These are phyloP conservation scores for Aeschynomene evenia DNA, from an alignment of 306 rosid species.

Conservation along the genomic window DNA sequence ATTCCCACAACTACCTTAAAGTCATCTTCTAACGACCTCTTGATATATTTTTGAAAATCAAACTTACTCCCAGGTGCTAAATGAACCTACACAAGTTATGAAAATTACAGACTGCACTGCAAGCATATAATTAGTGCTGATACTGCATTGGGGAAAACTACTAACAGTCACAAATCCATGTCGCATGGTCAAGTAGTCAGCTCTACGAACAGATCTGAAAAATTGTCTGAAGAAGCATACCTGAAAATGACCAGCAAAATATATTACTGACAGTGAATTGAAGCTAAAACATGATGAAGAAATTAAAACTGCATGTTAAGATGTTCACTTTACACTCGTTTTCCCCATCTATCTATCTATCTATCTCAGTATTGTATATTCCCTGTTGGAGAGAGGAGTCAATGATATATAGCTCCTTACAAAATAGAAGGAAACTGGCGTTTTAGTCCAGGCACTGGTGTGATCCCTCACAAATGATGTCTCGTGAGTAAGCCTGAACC, in stretches of 20 bases:
- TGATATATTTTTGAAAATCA: constrained; percentile 91
- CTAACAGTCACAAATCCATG: constrained; percentile 90
- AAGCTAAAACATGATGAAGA: constrained; percentile 7
- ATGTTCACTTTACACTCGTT: not conserved
- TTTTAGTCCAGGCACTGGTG: constrained; percentile 73
- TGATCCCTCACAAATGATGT: constrained; percentile 86
- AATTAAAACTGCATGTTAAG: not conserved
- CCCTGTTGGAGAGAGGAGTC: too few relatives aligned
- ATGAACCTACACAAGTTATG: constrained; percentile 61
- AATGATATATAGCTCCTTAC: constrained; percentile 52
- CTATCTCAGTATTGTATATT: not conserved
- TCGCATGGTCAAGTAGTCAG: constrained; percentile 89
- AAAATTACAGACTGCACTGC: not conserved
- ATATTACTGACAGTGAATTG: not conserved
- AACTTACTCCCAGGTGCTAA: constrained; percentile 94
- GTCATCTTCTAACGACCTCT: constrained; percentile 94
- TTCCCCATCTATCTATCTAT: not conserved
- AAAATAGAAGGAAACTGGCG: constrained; percentile 65
- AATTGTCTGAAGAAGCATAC: constrained; percentile 82
- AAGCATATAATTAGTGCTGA: not conserved
- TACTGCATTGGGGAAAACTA: constrained; percentile 8
- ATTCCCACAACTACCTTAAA: constrained; percentile 97
- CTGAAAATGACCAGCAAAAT: constrained; percentile 45
- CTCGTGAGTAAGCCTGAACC: constrained; percentile 93
- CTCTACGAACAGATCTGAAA: constrained; percentile 85